Evolutionary conservation across 73 alveolate species (phyloP).

Genomic region (Stentor roeselii): DNA sequence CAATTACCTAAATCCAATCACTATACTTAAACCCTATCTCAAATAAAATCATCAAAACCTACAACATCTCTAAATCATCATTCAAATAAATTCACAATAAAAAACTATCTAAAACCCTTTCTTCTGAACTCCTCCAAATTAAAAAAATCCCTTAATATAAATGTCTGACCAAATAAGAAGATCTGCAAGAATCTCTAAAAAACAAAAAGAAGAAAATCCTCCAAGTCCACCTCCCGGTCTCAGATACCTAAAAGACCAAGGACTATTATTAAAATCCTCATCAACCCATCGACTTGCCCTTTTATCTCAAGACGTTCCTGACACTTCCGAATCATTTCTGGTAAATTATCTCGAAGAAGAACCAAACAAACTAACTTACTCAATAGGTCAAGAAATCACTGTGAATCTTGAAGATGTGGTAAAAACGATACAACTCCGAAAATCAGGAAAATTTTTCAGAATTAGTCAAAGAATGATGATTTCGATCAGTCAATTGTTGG

Average conservation of each 20-base stretch:
- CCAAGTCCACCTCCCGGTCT: neutral
- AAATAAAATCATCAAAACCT: too few relatives aligned
- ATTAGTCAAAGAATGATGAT: neutral
- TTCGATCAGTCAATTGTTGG: neutral
- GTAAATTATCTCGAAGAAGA: neutral
- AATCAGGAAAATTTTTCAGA: neutral
- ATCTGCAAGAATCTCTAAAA: too few relatives aligned
- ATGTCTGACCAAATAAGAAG: too few relatives aligned
- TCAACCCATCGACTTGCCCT: neutral
- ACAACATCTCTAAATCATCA: too few relatives aligned
- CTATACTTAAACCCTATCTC: too few relatives aligned
- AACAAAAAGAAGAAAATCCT: too few relatives aligned
- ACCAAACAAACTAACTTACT: neutral
- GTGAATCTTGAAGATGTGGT: neutral
- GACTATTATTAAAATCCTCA: neutral
- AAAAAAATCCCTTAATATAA: too few relatives aligned
- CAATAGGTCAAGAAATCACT: neutral
- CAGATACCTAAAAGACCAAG: neutral
- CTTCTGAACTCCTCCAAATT: too few relatives aligned
- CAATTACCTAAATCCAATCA: too few relatives aligned
- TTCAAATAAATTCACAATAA: too few relatives aligned
- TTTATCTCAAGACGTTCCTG: neutral
- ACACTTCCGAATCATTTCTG: neutral
- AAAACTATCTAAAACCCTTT: too few relatives aligned
- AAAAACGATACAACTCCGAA: neutral